Base-by-base conservation (phyloP, 176 grass and related monocot species). In the Paspalum notatum region DNA sequence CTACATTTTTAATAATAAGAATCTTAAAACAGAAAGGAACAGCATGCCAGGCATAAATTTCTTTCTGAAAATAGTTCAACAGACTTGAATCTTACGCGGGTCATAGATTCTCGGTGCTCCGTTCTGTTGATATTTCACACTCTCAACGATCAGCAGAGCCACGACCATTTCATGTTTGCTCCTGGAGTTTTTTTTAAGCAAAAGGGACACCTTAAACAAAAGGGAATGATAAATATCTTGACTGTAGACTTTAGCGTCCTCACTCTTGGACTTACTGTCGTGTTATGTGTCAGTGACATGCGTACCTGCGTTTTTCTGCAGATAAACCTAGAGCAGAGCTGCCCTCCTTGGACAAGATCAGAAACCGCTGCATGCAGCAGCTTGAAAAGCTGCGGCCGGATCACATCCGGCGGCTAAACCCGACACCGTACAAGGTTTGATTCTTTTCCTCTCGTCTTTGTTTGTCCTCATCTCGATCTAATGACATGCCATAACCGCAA, bases 391-490 rank as follows among this genome's bases (percentile, higher is more conserved):
- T 99, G 68, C 84, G 92, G 0, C 76, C 90, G 42, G 96, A 99
- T 85, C 96, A 99, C 83, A 95, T 90, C 84, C 81, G 96, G 51
- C 93, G 96, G 68, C 79, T 99, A 76, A 99, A 99, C 26, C 96
- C 96, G 4, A 99, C 96, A 65, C 96, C 96, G 61, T 99, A 95
- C 86, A 99, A 99, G 92, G 96, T 99, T 83, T 3, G 50, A 18
- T 81, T 45, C 3, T 49, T 71, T 49, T 6, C 17, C 32, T 40
- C 49, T 68, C 74, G 0, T 43, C 4, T 52, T 77, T 22, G 13
- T 41, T 22, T 50, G 58, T 6, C 11, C 61, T 13, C 22, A 25
- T 26, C 22, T 60, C 25, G 21, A 60, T 60, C 20, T 75, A 5
- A 40, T 71, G n/a, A 56, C 44, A 11, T 43, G 26, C 32, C 54